Percentiles rank a stretch among this genome's conserved stretches.
Conservation (phyloP, 768 basidiomycete species). For the Imleria badia region DNA sequence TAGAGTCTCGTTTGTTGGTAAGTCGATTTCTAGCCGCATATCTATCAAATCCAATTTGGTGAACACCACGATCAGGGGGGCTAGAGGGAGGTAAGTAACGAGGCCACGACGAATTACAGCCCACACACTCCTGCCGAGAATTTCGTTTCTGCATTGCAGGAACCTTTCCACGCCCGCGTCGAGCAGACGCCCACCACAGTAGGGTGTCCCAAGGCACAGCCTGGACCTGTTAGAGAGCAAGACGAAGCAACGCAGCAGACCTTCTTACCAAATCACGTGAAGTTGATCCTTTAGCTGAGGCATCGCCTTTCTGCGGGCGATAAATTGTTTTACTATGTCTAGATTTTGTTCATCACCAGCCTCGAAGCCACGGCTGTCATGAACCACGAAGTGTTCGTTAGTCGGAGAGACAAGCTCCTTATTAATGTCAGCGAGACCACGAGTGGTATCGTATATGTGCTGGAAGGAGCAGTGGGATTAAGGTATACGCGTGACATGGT, state of each 20-base stretch:
- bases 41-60: conserved; percentile 14
- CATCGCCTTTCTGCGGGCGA: conserved; percentile 2
- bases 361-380: conserved; percentile 19
- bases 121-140: conserved; percentile 6
- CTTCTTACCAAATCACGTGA: conserved; percentile 14
- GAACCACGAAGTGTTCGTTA: conserved; percentile 17
- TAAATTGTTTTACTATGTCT: neutral
- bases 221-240: neutral
- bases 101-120: neutral
- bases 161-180: conserved; percentile 15
- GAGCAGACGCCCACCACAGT: conserved; percentile 13
- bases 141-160: neutral
- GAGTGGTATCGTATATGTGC: neutral
- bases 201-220: conserved; percentile 17
- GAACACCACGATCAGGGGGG: conserved; percentile 15
- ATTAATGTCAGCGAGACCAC: conserved; percentile 12
- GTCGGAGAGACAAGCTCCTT: conserved; percentile 13
- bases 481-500: neutral
- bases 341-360: conserved; percentile 9
- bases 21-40: neutral
- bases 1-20: neutral
- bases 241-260: neutral
- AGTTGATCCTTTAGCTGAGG: conserved; percentile 1
- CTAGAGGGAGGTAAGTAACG: neutral
- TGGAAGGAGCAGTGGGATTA: neutral